Base-by-base conservation (phyloP, 2,329 filamentous ascomycete genomes). In the Colletotrichum plurivorum region DNA sequence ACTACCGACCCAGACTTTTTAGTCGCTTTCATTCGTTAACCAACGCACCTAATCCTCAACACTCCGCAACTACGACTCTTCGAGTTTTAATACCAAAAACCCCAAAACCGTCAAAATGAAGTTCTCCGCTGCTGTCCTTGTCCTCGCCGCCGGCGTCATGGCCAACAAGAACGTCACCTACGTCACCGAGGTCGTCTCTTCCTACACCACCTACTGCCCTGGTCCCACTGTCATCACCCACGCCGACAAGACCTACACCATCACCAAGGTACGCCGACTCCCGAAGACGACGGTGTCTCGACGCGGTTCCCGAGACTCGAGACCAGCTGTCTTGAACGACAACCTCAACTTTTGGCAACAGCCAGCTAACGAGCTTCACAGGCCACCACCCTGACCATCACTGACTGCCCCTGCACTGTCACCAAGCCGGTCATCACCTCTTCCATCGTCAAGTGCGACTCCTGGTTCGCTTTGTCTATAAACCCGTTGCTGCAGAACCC, bases 171-270 rank as follows among this genome's bases (percentile, higher is more conserved):
- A 87, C 80, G 83, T 84, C 74, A 84, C 83, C 78, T 88, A 88
- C 81, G 86, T 85, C 82, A 93, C 90, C 74, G 88, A 92, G 85
- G 83, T 89, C 73, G 87, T 93, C 73, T 90, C 89, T 67, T 81
- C 84, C 67, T 88, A 88, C 84, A 90, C 87, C 82, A 94, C 92
- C 78, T 93, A 86, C 89, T 94, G 92, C 89, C 91, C 92, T 22
- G 84, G 78, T 73, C 80, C 92, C 73, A 93, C 92, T 75, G 80
- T 84, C 75, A 81, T 93, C 81, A 88, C 87, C 76, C 85, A 92
- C 83, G 87, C 86, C 78, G 84, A 81, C 81, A 84, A 87, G 79
- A 93, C 90, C 82, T 93, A 92, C 87, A 91, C 87, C 75, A 84
- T 94, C 82, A 90, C 90, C 73, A 27, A 18, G 67, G 67, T 70